A percentile compares a stretch with the other conserved stretches of the same genome.
Conservation (phyloP, 129 eudicot genomes). For the Flaveria robusta region DNA sequence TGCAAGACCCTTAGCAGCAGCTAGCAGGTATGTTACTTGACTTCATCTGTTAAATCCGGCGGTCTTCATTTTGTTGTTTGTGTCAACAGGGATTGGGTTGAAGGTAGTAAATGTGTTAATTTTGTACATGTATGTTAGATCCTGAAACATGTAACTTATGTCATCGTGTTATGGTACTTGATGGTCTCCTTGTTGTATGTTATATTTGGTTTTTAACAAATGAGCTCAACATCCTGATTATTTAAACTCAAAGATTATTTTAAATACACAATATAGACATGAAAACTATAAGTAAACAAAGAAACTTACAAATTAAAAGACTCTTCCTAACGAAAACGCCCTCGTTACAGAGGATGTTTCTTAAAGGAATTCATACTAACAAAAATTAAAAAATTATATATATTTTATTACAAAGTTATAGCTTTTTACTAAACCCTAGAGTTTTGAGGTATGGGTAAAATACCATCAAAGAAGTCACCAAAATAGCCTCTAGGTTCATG, state of each 20-base stretch:
- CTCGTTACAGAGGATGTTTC: constrained; percentile 10
- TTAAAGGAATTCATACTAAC: background rate
- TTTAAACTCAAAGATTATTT: background rate
- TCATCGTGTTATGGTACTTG: constrained; percentile 24
- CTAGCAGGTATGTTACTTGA: constrained; percentile 48
- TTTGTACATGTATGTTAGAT: constrained; percentile 63
- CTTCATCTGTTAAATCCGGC: constrained; percentile 33
- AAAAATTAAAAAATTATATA: background rate
- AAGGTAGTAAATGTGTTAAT: constrained; percentile 50
- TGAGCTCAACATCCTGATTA: constrained; percentile 15
- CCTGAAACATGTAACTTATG: constrained; percentile 39
- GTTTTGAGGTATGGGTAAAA: constrained; percentile 75
- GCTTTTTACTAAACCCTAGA: constrained; percentile 58
- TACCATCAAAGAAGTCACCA: constrained; percentile 96
- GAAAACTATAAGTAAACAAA: no score
- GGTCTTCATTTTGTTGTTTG: constrained; percentile 35
- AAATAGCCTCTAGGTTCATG: constrained; percentile 93
- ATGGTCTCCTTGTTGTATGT: constrained; percentile 25
- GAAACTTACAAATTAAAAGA: background rate
- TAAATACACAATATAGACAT: constrained; percentile 5
- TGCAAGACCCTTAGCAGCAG: constrained; percentile 41
- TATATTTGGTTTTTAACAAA: constrained; percentile 1
- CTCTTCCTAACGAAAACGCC: constrained; percentile 18
- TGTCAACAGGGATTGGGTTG: constrained; percentile 43
- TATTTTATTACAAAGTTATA: background rate